Conservation (phyloP, 441 rosid species). For the Syzygium malaccense region DNA sequence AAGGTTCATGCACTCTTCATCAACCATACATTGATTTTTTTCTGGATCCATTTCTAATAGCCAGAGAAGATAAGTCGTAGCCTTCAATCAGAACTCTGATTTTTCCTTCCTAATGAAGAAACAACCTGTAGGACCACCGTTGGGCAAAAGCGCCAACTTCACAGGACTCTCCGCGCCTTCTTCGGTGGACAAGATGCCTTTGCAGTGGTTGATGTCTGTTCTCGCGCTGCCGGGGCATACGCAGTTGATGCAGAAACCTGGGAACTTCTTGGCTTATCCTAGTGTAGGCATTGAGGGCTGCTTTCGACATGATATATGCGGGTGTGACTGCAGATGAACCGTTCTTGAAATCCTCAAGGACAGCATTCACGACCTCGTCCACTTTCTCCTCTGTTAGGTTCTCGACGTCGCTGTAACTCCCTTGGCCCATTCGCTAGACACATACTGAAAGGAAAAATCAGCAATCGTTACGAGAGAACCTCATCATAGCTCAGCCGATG, state of each 20-base stretch:
- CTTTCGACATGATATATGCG: slow-evolving; percentile 40
- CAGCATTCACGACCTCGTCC: slow-evolving; percentile 35
- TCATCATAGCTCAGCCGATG: background rate
- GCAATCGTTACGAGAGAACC: background rate
- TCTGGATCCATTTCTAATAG: background rate
- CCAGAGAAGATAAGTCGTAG: background rate
- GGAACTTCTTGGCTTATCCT: slow-evolving; percentile 41
- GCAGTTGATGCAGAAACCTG: slow-evolving; percentile 31
- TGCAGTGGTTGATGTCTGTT: slow-evolving; percentile 36
- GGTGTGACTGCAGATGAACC: slow-evolving; percentile 21
- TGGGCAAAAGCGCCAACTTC: slow-evolving; percentile 35
- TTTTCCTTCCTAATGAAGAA: slow-evolving; percentile 24
- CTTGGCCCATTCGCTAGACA: slow-evolving; percentile 37
- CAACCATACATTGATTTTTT: no score
- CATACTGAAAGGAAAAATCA: slow-evolving; percentile 12
- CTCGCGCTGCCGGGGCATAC: slow-evolving; percentile 50
- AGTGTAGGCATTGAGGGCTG: slow-evolving; percentile 45
- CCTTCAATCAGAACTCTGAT: slow-evolving; percentile 20
- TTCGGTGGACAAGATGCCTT: slow-evolving; percentile 26
- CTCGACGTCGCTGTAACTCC: slow-evolving; percentile 37
- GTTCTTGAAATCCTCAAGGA: slow-evolving; percentile 38
- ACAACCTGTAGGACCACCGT: slow-evolving; percentile 36
- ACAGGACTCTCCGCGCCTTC: slow-evolving; percentile 50
- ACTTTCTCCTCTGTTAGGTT: slow-evolving; percentile 37
- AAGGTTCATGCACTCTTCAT: no score